phyloP scores from a whole-genome alignment of 192 early-diverging fungal genomes.

The Chytriomyces confervae region DNA sequence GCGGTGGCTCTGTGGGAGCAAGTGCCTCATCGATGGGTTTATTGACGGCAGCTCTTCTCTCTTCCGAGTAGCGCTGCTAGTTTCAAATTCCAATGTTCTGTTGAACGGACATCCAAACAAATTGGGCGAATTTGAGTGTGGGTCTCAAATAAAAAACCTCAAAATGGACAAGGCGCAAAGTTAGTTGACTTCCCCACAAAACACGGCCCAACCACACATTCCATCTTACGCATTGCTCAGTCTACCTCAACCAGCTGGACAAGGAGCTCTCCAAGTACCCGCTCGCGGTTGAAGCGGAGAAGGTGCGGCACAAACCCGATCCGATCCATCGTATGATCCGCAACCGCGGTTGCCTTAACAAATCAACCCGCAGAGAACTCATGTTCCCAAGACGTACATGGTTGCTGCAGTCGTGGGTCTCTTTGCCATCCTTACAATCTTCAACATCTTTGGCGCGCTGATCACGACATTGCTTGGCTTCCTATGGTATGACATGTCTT shows the following conservation, averaged over 20 bases:
- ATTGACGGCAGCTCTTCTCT: no score
- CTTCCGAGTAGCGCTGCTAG: no score
- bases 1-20: no score
- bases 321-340: neutral
- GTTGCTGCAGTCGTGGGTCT: constrained; percentile 68
- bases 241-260: constrained; percentile 63
- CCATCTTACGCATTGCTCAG: neutral
- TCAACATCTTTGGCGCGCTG: constrained; percentile 79
- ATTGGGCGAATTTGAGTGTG: no score
- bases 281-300: constrained; percentile 71
- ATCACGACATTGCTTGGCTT: constrained; percentile 87
- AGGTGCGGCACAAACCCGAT: constrained; percentile 16
- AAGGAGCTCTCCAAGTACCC: constrained; percentile 74
- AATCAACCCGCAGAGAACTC: constrained; percentile 50
- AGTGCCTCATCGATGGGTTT: no score
- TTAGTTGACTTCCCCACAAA: no score
- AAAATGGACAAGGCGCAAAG: no score
- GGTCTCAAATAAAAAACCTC: no score
- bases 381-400: constrained; percentile 91
- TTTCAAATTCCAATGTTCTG: no score
- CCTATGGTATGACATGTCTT: constrained; percentile 59
- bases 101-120: no score
- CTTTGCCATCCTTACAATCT: constrained; percentile 79
- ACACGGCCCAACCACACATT: neutral
- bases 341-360: neutral